These are phyloP conservation scores for Blastomyces gilchristii DNA, from an alignment of 2,329 filamentous ascomycete species.

Conservation along the genomic window DNA sequence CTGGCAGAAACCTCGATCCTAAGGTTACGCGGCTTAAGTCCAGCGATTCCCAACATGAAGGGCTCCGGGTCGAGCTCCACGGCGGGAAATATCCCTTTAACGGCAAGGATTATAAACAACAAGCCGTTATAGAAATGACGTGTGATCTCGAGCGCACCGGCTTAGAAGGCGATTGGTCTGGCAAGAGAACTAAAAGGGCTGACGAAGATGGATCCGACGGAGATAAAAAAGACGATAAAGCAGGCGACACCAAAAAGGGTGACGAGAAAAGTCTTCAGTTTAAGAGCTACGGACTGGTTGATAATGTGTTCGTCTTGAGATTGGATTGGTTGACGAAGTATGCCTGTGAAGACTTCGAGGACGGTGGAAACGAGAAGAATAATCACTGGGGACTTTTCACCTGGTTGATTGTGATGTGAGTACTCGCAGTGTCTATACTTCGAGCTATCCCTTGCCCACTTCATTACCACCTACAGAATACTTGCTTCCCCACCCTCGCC, in stretches of 20 bases:
- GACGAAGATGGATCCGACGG: conserved; percentile 23
- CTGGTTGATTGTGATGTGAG: conserved; percentile 90
- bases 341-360: conserved; percentile 58
- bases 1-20: conserved; percentile 38
- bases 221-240: conserved; percentile 17
- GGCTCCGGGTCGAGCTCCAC: conserved; percentile 57
- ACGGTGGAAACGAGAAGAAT: conserved; percentile 36
- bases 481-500: neutral
- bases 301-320: conserved; percentile 54
- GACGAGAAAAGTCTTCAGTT: conserved; percentile 57
- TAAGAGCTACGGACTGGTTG: conserved; percentile 57
- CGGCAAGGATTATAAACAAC: conserved; percentile 45
- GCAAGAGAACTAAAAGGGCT: conserved; percentile 19
- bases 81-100: conserved; percentile 38
- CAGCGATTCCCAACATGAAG: conserved; percentile 57
- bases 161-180: conserved; percentile 43
- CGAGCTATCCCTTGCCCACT: neutral
- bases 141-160: conserved; percentile 67
- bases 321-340: conserved; percentile 81
- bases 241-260: conserved; percentile 24
- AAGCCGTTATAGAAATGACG: conserved; percentile 69
- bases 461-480: neutral
- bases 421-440: conserved; percentile 4
- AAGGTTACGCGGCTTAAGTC: conserved; percentile 52
- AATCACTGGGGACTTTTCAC: conserved; percentile 89